Evolutionary conservation across 352 stramenopile species (phyloP), one percentile per base, ranked within the genome.

Genomic region (Globisporangium carolinianum): DNA sequence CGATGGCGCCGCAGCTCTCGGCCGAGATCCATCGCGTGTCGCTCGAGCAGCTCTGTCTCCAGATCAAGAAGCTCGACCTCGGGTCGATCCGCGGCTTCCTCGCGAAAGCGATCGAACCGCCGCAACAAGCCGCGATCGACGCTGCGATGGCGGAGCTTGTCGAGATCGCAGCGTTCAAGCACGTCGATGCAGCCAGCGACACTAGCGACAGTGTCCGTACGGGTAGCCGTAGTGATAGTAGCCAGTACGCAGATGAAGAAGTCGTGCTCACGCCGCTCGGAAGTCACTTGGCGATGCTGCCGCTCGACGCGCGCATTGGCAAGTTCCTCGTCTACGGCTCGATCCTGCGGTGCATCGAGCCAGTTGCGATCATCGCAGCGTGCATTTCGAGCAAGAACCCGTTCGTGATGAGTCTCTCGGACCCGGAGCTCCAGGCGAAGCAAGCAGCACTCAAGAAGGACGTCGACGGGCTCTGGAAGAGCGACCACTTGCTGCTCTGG

Each of bases 231-330:
- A 32, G 24, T 32, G 24, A 32, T 32, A 32, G 24, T 32, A 32
- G 24, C 24, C 24, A 32, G 24, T 32, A 32, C 24, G 24, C 24
- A 32, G 71, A 73, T 24, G 79, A 88, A 58, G 62, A 86, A 47
- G 77, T 90, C 14, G 54, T 57, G 15, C 66, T 99, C 37, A 99
- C 97, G 47, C 89, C 96, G 12, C 73, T 99, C 0, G 97, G 97
- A 3, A 81, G 81, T 15, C 79, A 91, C 59, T 68, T 94, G 58
- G 81, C 78, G 4, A 90, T 89, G 78, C 67, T 94, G 32, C 85
- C 86, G 11, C 63, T 96, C 42, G 85, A 96, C 54, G 86, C 86
- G 17, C 86, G 86, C 15, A 89, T 96, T 38, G 86, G 81, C 61
- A 96, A 96, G 57, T 89, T 96, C 57, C 56, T 94, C 2, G 76